Conservation (phyloP, 306 rosid species). For the barrel medic (Medicago truncatula) region DNA sequence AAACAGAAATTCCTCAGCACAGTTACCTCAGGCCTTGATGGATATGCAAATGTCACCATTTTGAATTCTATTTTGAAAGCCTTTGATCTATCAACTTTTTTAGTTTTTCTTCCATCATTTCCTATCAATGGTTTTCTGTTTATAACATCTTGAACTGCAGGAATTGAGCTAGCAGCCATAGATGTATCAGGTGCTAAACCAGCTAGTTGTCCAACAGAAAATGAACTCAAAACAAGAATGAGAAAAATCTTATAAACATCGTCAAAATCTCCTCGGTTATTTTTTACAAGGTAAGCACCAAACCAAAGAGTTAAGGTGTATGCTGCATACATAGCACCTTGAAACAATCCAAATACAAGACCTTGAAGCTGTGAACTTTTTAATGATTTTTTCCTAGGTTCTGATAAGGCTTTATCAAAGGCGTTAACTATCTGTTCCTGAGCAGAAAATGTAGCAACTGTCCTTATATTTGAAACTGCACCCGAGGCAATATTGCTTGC, state of each 20-base stretch:
- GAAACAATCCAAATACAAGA: conserved; percentile 69
- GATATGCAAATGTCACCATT: conserved; percentile 84
- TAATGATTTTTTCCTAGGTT: conserved; percentile 64
- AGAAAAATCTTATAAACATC: conserved; percentile 77
- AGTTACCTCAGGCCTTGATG: conserved; percentile 75
- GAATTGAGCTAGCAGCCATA: conserved; percentile 69
- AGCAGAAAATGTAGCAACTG: conserved; percentile 83
- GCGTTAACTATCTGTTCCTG: conserved; percentile 77
- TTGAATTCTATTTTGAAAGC: conserved; percentile 64
- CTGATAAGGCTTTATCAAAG: conserved; percentile 70
- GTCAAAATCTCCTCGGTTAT: conserved; percentile 55
- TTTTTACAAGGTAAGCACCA: conserved; percentile 69
- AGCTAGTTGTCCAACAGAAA: conserved; percentile 90
- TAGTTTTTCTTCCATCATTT: conserved; percentile 42
- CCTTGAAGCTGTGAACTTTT: conserved; percentile 76
- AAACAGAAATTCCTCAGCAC: conserved; percentile 73
- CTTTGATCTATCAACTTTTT: conserved; percentile 60
- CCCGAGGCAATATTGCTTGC: conserved; percentile 94
- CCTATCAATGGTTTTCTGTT: conserved; percentile 69
- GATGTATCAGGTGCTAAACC: conserved; percentile 94
- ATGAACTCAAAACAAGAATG: conserved; percentile 92
- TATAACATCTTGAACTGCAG: conserved; percentile 71
- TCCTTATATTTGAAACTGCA: conserved; percentile 87
- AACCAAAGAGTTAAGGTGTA: conserved; percentile 82
- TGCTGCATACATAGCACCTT: conserved; percentile 86